Percentiles rank a stretch among this genome's conserved stretches.
Conservation (phyloP, 805 yeast species). For the Dipodascus albidus region DNA sequence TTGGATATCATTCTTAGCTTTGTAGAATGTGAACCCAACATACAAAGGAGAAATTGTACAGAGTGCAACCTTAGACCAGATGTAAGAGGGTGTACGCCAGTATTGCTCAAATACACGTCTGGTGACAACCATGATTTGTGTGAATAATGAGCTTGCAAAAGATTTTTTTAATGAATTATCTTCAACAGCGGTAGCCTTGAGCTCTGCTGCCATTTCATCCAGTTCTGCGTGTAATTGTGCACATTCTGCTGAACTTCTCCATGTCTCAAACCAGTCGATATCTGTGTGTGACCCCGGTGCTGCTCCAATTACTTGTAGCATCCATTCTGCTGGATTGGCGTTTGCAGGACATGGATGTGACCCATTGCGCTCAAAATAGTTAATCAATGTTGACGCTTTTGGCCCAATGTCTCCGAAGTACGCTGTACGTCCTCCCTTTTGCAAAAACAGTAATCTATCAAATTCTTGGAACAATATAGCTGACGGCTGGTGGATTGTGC, state of each 20-base stretch:
- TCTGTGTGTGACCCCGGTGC: constrained; percentile 26
- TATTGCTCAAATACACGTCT: constrained; percentile 46
- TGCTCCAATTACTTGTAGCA: constrained; percentile 50
- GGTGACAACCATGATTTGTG: constrained; percentile 36
- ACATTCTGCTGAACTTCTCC: constrained; percentile 62
- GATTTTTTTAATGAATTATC: constrained; percentile 16
- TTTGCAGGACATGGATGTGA: constrained; percentile 53
- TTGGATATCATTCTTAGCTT: constrained; percentile 48
- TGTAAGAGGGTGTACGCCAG: constrained; percentile 53
- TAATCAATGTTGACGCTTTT: constrained; percentile 44
- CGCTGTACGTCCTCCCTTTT: constrained; percentile 61
- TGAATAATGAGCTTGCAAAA: constrained; percentile 34
- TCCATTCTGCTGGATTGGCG: constrained; percentile 86
- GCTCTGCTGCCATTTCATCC: constrained; percentile 49
- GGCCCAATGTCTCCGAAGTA: constrained; percentile 67
- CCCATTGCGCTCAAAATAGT: constrained; percentile 57
- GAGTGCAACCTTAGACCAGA: constrained; percentile 46
- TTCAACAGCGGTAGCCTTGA: constrained; percentile 18
- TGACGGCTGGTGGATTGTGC: constrained; percentile 82
- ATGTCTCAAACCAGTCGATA: constrained; percentile 43
- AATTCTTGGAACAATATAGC: constrained; percentile 68
- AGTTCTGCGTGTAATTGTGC: constrained; percentile 44
- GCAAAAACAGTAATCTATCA: constrained; percentile 61
- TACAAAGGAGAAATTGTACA: constrained; percentile 43
- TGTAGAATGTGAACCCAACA: constrained; percentile 61